Percentiles rank a stretch among this genome's conserved stretches.
These are phyloP conservation scores for Porphyrellus cyaneotinctus DNA, from an alignment of 768 basidiomycete species.

Conservation along the genomic window DNA sequence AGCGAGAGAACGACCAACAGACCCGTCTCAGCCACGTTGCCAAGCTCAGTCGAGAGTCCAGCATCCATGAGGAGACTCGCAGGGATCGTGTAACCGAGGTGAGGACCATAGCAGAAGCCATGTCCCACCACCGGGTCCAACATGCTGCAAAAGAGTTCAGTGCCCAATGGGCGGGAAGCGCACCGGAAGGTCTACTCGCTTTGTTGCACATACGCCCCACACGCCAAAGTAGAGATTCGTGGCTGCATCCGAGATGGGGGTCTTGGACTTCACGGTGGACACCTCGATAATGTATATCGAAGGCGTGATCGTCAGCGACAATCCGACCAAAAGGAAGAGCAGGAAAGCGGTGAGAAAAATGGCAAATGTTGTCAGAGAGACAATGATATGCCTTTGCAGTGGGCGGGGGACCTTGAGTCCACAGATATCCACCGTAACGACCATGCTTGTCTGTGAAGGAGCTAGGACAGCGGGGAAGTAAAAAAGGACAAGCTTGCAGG, in stretches of 20 bases:
- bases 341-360: constrained; percentile 60
- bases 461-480: not conserved
- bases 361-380: constrained; percentile 45
- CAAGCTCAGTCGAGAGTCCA: constrained; percentile 43
- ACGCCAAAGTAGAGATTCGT: constrained; percentile 71
- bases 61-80: constrained; percentile 37
- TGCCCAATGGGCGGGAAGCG: too few species aligned
- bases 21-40: constrained; percentile 44
- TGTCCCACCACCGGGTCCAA: not conserved
- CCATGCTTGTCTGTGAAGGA: constrained; percentile 10
- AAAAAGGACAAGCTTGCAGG: not conserved
- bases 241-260: constrained; percentile 47
- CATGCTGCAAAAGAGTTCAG: constrained; percentile 3
- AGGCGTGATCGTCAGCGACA: constrained; percentile 74
- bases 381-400: constrained; percentile 41
- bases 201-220: constrained; percentile 76
- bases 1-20: constrained; percentile 58
- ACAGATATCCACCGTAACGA: constrained; percentile 13
- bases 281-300: constrained; percentile 58
- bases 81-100: constrained; percentile 68
- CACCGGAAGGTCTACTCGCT: constrained; percentile 27
- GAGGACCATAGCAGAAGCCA: constrained; percentile 56
- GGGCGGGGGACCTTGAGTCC: constrained; percentile 31
- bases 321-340: constrained; percentile 70
- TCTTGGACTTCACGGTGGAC: constrained; percentile 24